Evolutionary conservation across 2,329 filamentous ascomycete genomes (phyloP), one percentile per base, ranked within the genome.

Genomic region (Polytolypa hystricis): DNA sequence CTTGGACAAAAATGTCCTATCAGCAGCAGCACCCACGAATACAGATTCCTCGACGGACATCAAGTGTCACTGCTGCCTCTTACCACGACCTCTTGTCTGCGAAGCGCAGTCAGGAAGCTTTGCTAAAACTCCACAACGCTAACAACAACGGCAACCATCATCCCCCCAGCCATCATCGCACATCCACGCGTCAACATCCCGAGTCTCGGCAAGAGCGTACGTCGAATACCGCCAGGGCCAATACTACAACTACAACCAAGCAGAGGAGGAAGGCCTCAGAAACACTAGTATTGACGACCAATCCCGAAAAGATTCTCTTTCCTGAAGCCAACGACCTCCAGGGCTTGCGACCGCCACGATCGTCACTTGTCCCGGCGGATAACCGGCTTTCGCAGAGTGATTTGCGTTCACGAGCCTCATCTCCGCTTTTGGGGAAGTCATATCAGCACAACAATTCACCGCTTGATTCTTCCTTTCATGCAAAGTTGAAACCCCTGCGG

Each of bases 351-450:
- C n/a, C n/a, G n/a, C n/a, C n/a, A n/a, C n/a, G n/a, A n/a, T n/a
- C n/a, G n/a, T n/a, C n/a, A n/a, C n/a, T n/a, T n/a, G n/a, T n/a
- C n/a, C n/a, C n/a, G n/a, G n/a, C n/a, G n/a, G 21, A 25, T 7
- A 25, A 7, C n/a, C 21, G 21, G 7, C 23, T 25, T 18, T 11
- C 35, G 19, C 35, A 30, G 12, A 23, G 15, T 14, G 47, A 52
- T 35, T 46, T 66, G 20, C 53, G 54, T n/a, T 57, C 59, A 25
- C 60, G 63, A 41, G 58, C 64, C 33, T 69, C 65, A 1, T 69
- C 66, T 7, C 65, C 65, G 12, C 42, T 67, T 27, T 46, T 69
- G 8, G 62, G 64, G 15, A 53, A 63, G 12, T 49, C 54, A 7
- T 62, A 60, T 41, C 47, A 40, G 15, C 48, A 47, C n/a, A 45